Evolutionary conservation across 331 rosid species (phyloP).

Genomic region (Saraca asoca): DNA sequence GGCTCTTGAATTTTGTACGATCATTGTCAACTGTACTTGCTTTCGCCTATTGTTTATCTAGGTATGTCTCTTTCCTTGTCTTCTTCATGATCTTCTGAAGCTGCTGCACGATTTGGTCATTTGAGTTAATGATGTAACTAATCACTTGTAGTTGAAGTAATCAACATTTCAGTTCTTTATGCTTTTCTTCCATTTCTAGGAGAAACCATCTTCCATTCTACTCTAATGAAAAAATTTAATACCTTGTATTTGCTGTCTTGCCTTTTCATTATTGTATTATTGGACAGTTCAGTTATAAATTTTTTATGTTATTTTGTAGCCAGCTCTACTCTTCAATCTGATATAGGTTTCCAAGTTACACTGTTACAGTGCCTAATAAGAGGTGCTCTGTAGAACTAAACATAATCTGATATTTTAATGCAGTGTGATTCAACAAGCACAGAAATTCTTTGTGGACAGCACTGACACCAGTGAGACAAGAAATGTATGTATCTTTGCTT

Average conservation of each 20-base stretch:
- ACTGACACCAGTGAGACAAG: slow-evolving; percentile 69
- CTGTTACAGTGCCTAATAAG: slow-evolving; percentile 5
- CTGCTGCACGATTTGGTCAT: slow-evolving; percentile 28
- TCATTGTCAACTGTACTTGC: slow-evolving; percentile 88
- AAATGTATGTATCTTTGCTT: slow-evolving; percentile 60
- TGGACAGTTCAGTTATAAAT: slow-evolving; percentile 13
- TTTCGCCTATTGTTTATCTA: slow-evolving; percentile 86
- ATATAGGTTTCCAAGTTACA: slow-evolving; percentile 27
- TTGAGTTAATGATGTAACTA: slow-evolving; percentile 7
- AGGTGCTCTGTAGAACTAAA: slow-evolving; percentile 34
- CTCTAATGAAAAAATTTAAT: slow-evolving; percentile 1
- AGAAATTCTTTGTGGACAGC: slow-evolving; percentile 64
- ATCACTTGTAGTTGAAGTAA: background rate
- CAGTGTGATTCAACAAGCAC: slow-evolving; percentile 86
- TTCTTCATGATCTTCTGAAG: slow-evolving; percentile 10
- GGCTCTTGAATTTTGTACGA: slow-evolving; percentile 76
- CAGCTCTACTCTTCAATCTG: slow-evolving; percentile 32
- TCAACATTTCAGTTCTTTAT: background rate
- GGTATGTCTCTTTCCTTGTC: slow-evolving; percentile 52
- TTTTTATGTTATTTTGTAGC: slow-evolving; percentile 6
- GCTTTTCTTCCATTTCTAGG: slow-evolving; percentile 16
- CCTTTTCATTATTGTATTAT: slow-evolving; percentile 1
- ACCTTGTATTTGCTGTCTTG: slow-evolving; percentile 17
- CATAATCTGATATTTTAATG: slow-evolving; percentile 35
- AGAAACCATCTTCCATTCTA: slow-evolving; percentile 24